phyloP scores from a whole-genome alignment of 176 grass and related monocot genomes.

The Pontederia paniculata region DNA sequence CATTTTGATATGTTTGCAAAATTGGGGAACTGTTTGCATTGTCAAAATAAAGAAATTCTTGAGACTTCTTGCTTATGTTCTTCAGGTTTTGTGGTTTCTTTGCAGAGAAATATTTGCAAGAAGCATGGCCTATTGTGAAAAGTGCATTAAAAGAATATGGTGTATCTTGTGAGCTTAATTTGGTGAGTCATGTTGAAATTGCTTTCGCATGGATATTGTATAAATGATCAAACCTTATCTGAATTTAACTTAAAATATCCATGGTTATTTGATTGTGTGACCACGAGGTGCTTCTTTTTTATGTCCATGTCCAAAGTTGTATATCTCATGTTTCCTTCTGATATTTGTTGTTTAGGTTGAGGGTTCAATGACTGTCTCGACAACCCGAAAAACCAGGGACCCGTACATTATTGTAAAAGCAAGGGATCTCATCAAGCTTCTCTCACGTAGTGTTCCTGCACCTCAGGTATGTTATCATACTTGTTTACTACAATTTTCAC shows the following conservation, averaged over 20 bases:
- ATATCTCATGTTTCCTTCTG: conserved; percentile 1
- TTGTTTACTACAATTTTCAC: neutral
- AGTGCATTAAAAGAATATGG: conserved; percentile 63
- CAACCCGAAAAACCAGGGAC: conserved; percentile 79
- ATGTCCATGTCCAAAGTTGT: neutral
- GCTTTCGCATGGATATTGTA: neutral
- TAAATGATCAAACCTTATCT: neutral
- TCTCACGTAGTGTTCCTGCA: conserved; percentile 83
- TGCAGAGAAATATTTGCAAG: conserved; percentile 91
- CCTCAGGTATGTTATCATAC: conserved; percentile 40
- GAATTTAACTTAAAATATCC: neutral
- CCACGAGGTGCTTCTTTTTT: no score
- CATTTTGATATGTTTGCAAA: no score
- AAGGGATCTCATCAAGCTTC: conserved; percentile 71
- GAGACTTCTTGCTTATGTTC: no score
- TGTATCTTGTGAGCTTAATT: conserved; percentile 78
- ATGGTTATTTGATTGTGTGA: neutral
- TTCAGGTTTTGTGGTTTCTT: neutral
- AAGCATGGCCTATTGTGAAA: conserved; percentile 79
- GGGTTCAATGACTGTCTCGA: conserved; percentile 92
- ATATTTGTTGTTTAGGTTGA: conserved; percentile 46
- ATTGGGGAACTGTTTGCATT: no score
- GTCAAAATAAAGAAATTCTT: no score
- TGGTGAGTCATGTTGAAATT: conserved; percentile 31
- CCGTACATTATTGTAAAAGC: conserved; percentile 91